Base-by-base conservation (phyloP, 371 early-diverging fungal genomes). In the Syncephalastrum racemosum region DNA sequence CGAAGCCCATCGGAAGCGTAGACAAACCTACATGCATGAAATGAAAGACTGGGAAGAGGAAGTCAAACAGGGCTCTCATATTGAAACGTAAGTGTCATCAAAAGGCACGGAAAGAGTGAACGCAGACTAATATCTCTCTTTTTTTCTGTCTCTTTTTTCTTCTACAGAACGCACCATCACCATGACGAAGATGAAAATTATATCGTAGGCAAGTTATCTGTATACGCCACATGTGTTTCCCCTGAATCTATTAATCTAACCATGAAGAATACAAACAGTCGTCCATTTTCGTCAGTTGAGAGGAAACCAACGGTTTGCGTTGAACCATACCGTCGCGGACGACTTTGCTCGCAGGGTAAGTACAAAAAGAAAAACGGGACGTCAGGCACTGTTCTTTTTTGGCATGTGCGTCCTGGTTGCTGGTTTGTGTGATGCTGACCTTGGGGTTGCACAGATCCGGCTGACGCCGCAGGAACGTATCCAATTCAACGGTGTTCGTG, bases 401-500 rank as follows among this genome's bases (percentile, higher is more conserved):
- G 36, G 5, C 36, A 31, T 5, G 36, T 31, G 36, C 36, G 10
- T 31, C 46, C 14, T 22, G 8, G 46, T 45, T 45, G 16, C 45
- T 6, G n/a, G n/a, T n/a, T 45, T 45, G 46, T 22, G 16, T 45
- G 22, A 16, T 45, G 8, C 46, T 45, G 46, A 19, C 5, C 36
- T 2, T 31, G 36, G 24, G 24, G 15, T 23, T n/a, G 41, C 7
- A 40, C 58, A 81, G 68, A 55, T 84, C 16, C 62, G 72, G 7
- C 54, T 84, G 52, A 75, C 74, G 2, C 58, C 63, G 22, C 59
- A 79, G 44, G 79, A 84, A 58, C 73, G 66, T 7, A 62, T 72
- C 31, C 66, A 69, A 42, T 76, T 84, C 8, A 73, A 79, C 39
- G 78, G 75, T 10, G 77, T 84, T n/a, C 77, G 75, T 27, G 80